Evolutionary conservation across 225 moss, liverwort and hornwort species (phyloP).

Genomic region (Polytrichum formosum): DNA sequence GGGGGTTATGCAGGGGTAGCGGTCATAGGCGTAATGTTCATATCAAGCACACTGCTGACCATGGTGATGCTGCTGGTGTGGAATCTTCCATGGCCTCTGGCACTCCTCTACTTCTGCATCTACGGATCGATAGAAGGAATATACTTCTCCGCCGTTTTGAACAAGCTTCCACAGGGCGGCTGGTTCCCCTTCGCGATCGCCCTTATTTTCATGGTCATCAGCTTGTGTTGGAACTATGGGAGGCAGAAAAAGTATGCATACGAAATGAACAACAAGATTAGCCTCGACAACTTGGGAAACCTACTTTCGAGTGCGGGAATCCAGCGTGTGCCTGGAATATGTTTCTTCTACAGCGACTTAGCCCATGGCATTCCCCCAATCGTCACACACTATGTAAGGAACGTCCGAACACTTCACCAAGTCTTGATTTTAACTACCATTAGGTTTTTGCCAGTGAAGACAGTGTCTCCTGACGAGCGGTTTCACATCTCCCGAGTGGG

Average conservation of each 20-base stretch:
- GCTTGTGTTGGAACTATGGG: slow-evolving; percentile 43
- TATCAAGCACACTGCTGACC: slow-evolving; percentile 27
- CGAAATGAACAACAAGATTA: slow-evolving; percentile 24
- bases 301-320: slow-evolving; percentile 21
- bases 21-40: slow-evolving; percentile 36
- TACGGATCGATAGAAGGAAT: slow-evolving; percentile 30
- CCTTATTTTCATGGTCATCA: slow-evolving; percentile 21
- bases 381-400: slow-evolving; percentile 35
- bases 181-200: slow-evolving; percentile 51
- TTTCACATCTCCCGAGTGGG: slow-evolving; percentile 34
- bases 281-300: slow-evolving; percentile 10
- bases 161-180: slow-evolving; percentile 52
- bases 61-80: slow-evolving; percentile 46
- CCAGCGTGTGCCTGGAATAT: slow-evolving; percentile 41
- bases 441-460: slow-evolving; percentile 29
- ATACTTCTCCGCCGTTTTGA: slow-evolving; percentile 36
- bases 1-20: slow-evolving; percentile 34
- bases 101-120: slow-evolving; percentile 13
- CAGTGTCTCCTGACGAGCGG: slow-evolving; percentile 37
- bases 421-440: slow-evolving; percentile 36
- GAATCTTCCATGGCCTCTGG: slow-evolving; percentile 34
- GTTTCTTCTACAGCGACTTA: slow-evolving; percentile 40
- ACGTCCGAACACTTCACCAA: slow-evolving; percentile 35
- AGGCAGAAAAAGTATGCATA: slow-evolving; percentile 23
- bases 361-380: slow-evolving; percentile 35